A percentile compares a stretch with the other conserved stretches of the same genome.
phyloP scores from a whole-genome alignment of 1,284 basidiomycete species.

The Pseudozyma thailandica region DNA sequence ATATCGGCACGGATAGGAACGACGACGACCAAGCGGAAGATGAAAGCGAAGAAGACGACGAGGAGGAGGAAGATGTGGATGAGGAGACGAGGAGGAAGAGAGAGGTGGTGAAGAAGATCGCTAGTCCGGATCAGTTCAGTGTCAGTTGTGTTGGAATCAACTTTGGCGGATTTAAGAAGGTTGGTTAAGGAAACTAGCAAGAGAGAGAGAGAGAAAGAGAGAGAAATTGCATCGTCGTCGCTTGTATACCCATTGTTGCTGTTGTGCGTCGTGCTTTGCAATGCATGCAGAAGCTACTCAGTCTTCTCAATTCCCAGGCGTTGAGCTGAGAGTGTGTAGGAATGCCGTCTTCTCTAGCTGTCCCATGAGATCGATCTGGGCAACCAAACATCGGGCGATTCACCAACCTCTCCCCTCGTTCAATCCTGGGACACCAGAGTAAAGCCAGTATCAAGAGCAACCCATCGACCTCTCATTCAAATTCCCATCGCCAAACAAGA shows the following conservation, averaged over 20 bases:
- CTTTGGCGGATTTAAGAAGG: conserved; percentile 59
- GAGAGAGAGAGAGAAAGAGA: neutral
- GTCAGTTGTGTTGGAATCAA: conserved; percentile 62
- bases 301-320: too few relatives aligned
- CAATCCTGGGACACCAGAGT: too few relatives aligned
- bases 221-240: neutral
- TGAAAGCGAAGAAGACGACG: conserved; percentile 7
- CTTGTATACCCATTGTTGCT: neutral
- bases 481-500: too few relatives aligned
- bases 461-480: too few relatives aligned
- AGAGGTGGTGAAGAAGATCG: conserved; percentile 10
- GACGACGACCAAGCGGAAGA: neutral
- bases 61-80: conserved; percentile 27
- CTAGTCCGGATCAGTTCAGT: conserved; percentile 34
- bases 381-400: too few relatives aligned
- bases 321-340: too few relatives aligned
- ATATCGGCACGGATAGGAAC: neutral
- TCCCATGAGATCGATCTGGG: too few relatives aligned
- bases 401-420: too few relatives aligned
- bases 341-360: too few relatives aligned
- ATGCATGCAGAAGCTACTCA: too few relatives aligned
- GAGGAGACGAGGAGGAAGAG: conserved; percentile 23
- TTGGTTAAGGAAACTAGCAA: conserved; percentile 22
- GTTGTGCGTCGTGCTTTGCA: too few relatives aligned
- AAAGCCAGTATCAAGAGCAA: too few relatives aligned